Percentiles rank a stretch among this genome's conserved stretches.
Evolutionary conservation across 768 basidiomycete genomes (phyloP).

Genomic region (Tricholoma saponaceum): DNA sequence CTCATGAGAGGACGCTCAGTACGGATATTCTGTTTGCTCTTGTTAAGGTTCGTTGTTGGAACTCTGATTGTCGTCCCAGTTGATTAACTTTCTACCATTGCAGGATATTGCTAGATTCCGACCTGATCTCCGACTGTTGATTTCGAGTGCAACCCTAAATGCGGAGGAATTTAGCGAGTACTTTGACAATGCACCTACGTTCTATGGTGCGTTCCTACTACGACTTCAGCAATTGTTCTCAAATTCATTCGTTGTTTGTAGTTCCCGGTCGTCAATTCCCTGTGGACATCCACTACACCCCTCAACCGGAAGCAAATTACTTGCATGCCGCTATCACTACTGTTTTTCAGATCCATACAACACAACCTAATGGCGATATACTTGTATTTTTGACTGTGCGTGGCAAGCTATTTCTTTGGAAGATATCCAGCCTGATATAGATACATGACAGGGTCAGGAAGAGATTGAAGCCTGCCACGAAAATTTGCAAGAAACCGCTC

Average conservation of each 20-base stretch:
- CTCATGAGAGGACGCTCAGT: slow-evolving; percentile 95
- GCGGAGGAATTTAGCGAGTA: slow-evolving; percentile 98
- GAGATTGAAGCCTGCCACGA: slow-evolving; percentile 98
- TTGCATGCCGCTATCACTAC: slow-evolving; percentile 98
- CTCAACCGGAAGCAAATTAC: slow-evolving; percentile 98
- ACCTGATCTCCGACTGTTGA: slow-evolving; percentile 88
- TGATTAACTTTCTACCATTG: slow-evolving; percentile 19
- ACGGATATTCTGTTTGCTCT: slow-evolving; percentile 99
- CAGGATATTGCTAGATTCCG: slow-evolving; percentile 96
- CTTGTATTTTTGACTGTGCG: slow-evolving; percentile 93
- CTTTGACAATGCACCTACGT: slow-evolving; percentile 94
- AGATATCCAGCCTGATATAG: neutral
- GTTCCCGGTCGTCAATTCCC: slow-evolving; percentile 97
- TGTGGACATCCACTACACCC: slow-evolving; percentile 98
- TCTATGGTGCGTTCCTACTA: slow-evolving; percentile 62
- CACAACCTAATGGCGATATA: slow-evolving; percentile 96
- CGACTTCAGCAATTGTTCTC: neutral
- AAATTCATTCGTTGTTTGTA: slow-evolving; percentile 26
- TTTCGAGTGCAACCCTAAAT: slow-evolving; percentile 96
- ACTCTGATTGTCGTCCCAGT: slow-evolving; percentile 17
- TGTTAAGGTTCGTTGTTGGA: slow-evolving; percentile 77
- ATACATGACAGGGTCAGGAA: slow-evolving; percentile 77
- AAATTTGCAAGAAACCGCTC: slow-evolving; percentile 91
- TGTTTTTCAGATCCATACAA: slow-evolving; percentile 98
- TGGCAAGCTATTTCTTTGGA: slow-evolving; percentile 3